phyloP scores from a whole-genome alignment of 495 filamentous ascomycete species.

The Penicillium silybi region DNA sequence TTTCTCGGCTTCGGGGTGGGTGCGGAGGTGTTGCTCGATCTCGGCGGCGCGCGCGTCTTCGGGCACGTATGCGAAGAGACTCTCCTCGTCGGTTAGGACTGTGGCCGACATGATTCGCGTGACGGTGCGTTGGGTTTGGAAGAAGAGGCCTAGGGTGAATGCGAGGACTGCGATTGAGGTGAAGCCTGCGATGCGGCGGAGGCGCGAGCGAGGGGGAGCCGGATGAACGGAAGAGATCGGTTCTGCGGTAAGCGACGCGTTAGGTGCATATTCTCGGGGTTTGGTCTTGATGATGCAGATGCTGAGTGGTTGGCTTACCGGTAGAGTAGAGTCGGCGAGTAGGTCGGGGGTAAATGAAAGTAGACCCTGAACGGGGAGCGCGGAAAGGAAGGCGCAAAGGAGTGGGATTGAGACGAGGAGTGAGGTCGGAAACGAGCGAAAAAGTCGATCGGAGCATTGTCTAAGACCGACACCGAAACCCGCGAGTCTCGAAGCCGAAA shows the following conservation, averaged over 20 bases:
- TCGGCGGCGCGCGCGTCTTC: constrained; percentile 54
- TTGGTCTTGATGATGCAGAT: not conserved
- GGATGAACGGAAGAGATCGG: constrained; percentile 4
- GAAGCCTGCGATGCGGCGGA: constrained; percentile 38
- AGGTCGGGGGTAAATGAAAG: not conserved
- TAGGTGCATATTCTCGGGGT: not conserved
- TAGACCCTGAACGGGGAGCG: not conserved
- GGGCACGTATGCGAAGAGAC: constrained; percentile 62
- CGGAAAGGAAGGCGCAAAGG: not conserved
- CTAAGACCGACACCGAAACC: constrained; percentile 1
- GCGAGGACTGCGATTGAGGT: constrained; percentile 36
- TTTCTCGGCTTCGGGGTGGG: constrained; percentile 63
- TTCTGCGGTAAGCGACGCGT: constrained; percentile 7
- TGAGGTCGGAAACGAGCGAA: not conserved
- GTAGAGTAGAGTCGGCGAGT: constrained; percentile 8
- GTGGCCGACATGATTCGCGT: constrained; percentile 42
- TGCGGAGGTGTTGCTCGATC: constrained; percentile 68
- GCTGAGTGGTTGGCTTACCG: not conserved
- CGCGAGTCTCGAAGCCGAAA: not conserved
- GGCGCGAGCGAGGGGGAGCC: constrained; percentile 22
- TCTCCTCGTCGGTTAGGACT: constrained; percentile 66
- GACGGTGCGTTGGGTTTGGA: constrained; percentile 22
- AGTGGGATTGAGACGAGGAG: not conserved
- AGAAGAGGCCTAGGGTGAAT: constrained; percentile 29
- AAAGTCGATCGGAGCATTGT: constrained; percentile 13